phyloP scores from a whole-genome alignment of 2,329 filamentous ascomycete genomes.

The Diaporthe ampelina region DNA sequence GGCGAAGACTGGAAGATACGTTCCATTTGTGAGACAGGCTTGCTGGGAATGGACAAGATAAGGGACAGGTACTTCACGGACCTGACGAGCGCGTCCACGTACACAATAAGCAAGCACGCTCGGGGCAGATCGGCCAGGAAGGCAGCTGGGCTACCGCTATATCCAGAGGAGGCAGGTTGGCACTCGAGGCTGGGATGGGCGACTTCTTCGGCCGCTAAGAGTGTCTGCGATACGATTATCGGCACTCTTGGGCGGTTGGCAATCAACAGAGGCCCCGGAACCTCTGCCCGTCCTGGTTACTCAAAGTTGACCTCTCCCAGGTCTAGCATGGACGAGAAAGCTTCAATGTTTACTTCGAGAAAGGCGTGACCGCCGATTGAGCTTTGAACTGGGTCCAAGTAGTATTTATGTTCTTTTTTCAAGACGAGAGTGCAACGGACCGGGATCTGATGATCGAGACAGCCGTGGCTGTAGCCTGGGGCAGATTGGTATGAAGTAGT shows the following conservation, averaged over 20 bases:
- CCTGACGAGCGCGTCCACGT: not conserved
- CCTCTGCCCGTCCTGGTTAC: not conserved
- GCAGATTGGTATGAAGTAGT: too few relatives aligned
- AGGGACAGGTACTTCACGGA: not conserved
- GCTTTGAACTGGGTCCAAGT: too few relatives aligned
- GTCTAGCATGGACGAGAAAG: not conserved
- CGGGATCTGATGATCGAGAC: too few relatives aligned
- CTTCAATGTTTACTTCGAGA: too few relatives aligned
- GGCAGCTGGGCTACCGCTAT: not conserved
- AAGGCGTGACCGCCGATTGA: too few relatives aligned
- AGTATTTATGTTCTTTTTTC: too few relatives aligned
- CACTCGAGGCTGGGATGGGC: not conserved
- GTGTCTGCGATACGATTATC: not conserved
- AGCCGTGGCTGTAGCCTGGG: too few relatives aligned
- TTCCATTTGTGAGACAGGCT: not conserved
- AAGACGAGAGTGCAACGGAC: too few relatives aligned
- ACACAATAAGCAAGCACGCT: slow-evolving; percentile 1
- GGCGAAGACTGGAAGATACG: not conserved
- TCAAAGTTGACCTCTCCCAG: not conserved
- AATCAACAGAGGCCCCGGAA: not conserved
- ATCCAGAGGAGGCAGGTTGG: not conserved
- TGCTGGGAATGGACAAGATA: not conserved
- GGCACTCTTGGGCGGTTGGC: not conserved
- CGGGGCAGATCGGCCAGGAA: not conserved
- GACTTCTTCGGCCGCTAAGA: not conserved